phyloP scores from a whole-genome alignment of 1,284 basidiomycete species.

The Termitomyces sp. region DNA sequence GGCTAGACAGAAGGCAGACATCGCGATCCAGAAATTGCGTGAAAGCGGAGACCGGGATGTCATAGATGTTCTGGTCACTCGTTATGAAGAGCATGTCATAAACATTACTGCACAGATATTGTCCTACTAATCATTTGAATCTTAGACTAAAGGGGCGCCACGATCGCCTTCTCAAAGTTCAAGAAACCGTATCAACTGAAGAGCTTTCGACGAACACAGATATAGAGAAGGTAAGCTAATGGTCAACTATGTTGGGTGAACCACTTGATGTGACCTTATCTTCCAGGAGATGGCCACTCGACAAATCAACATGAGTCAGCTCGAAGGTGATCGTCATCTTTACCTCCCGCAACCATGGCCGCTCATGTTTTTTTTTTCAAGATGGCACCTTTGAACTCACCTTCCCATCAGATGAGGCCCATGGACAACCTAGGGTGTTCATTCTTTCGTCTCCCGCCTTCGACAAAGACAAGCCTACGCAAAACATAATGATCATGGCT shows the following conservation, averaged over 20 bases:
- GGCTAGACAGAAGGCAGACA: neutral
- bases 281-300: neutral
- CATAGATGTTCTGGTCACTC: neutral
- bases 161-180: neutral
- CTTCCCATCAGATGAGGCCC: neutral
- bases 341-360: too few species aligned
- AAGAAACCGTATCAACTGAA: neutral
- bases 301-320: neutral
- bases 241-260: neutral
- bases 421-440: neutral
- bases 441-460: neutral
- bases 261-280: neutral
- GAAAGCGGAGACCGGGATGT: neutral
- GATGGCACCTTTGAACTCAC: neutral
- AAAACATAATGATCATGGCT: neutral
- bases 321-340: neutral
- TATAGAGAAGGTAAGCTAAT: neutral
- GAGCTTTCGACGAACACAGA: neutral
- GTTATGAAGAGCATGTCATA: conserved; percentile 1
- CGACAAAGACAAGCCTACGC: neutral
- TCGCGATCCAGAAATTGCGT: neutral
- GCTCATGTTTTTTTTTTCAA: neutral
- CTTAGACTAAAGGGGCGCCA: neutral
- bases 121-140: neutral
- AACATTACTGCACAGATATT: neutral